phyloP scores from a whole-genome alignment of 495 filamentous ascomycete species.

The Aspergillus conjunctus region DNA sequence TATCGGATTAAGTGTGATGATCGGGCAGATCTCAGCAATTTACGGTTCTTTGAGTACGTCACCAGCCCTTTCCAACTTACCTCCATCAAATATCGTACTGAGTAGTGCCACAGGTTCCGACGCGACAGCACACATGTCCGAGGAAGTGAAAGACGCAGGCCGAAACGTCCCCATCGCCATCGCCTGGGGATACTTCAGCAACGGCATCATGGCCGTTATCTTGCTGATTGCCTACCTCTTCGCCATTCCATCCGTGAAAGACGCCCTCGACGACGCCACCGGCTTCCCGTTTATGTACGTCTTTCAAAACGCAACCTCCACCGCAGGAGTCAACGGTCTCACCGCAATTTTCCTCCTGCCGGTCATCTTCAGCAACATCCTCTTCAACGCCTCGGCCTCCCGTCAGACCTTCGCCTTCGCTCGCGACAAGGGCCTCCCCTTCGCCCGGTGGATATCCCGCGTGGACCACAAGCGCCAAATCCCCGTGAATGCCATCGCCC shows the following conservation, averaged over 20 bases:
- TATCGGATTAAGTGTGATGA: slow-evolving; percentile 38
- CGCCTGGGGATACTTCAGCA: slow-evolving; percentile 35
- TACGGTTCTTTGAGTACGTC: slow-evolving; percentile 34
- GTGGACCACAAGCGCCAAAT: slow-evolving; percentile 34
- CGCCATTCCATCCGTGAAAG: slow-evolving; percentile 39
- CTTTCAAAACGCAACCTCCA: slow-evolving; percentile 31
- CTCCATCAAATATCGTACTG: not conserved
- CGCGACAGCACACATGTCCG: slow-evolving; percentile 43
- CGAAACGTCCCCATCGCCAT: slow-evolving; percentile 35
- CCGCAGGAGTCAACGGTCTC: slow-evolving; percentile 27
- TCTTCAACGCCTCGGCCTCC: slow-evolving; percentile 26
- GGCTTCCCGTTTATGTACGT: slow-evolving; percentile 39
- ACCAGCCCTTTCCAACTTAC: not conserved
- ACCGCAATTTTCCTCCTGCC: slow-evolving; percentile 31
- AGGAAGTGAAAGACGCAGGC: slow-evolving; percentile 42
- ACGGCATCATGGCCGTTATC: slow-evolving; percentile 39
- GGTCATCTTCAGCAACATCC: slow-evolving; percentile 26
- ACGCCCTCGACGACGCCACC: slow-evolving; percentile 31
- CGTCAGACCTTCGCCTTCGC: slow-evolving; percentile 29
- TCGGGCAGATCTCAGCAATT: slow-evolving; percentile 26
- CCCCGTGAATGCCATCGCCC: slow-evolving; percentile 27
- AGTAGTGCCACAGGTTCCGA: slow-evolving; percentile 31
- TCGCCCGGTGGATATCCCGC: slow-evolving; percentile 40
- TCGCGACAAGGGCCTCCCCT: slow-evolving; percentile 42
- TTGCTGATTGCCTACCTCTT: slow-evolving; percentile 41